A percentile compares a stretch with the other conserved stretches of the same genome.
phyloP scores from a whole-genome alignment of 441 rosid genomes.

The Aleurites moluccanus region DNA sequence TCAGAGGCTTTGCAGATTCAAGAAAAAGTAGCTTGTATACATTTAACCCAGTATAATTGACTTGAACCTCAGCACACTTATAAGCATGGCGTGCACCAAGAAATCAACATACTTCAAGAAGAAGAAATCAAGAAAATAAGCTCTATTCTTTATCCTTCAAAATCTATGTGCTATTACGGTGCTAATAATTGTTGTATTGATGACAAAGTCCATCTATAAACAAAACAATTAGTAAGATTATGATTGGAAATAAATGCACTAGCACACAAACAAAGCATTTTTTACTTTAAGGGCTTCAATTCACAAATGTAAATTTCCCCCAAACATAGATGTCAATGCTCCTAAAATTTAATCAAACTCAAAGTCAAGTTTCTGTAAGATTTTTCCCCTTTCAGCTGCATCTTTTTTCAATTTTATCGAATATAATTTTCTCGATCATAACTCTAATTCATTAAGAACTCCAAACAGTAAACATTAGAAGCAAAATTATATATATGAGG shows the following conservation, averaged over 20 bases:
- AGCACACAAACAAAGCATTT: background rate
- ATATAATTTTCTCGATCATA: background rate
- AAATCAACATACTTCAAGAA: background rate
- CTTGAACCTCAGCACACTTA: background rate
- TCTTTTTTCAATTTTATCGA: background rate
- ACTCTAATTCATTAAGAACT: conserved; percentile 1
- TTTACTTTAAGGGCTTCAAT: background rate
- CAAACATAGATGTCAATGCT: background rate
- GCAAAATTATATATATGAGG: background rate
- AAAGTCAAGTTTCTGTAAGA: background rate
- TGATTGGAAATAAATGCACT: background rate
- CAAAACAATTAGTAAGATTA: background rate
- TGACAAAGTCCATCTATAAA: background rate
- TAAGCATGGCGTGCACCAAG: background rate
- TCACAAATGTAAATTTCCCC: background rate
- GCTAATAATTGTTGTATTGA: background rate
- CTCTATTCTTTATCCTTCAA: background rate
- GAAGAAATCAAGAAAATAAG: background rate
- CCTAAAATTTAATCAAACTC: background rate
- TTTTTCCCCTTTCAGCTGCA: background rate
- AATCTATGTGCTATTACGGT: background rate
- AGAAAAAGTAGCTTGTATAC: background rate
- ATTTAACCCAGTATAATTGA: background rate
- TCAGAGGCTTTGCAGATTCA: background rate
- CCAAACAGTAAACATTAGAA: background rate